Base-by-base conservation (phyloP, 495 filamentous ascomycete species). In the Clohesyomyces aquaticus region DNA sequence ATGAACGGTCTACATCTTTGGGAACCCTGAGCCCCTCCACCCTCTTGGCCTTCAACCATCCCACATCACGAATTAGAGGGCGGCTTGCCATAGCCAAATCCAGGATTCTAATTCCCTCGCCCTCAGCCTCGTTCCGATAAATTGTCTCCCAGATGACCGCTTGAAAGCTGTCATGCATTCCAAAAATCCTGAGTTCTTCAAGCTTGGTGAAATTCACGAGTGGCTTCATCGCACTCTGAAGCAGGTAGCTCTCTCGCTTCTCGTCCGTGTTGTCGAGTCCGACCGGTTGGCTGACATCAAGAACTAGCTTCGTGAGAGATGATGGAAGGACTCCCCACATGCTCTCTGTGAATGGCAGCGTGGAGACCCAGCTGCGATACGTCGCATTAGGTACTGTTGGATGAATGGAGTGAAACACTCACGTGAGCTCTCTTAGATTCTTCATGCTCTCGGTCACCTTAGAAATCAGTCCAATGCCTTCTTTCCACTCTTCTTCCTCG, bases 71-170 rank as follows among this genome's bases (percentile, higher is more conserved):
- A 25, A 65, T 45, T 18, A 66, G 28, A 22, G 64, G 64, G 10
- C 22, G 27, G 3, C 12, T 9, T 3, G 48, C 50, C 64, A 67
- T 67, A 1, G n/a, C 16, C 4, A 67, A 42, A 1, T 67, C 64
- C 28, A 67, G 58, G 11, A 62, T 23, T 6, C 50, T 10, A 57
- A 67, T 62, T 1, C n/a, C 42, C 16, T 50, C 46, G 27, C 29
- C 26, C 4, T 65, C 61, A 12, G 51, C 23, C 3, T 51, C 21
- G 53, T 54, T 63, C 3, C 59, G 59, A n/a, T 21, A 68, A 21
- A 68, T 47, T 8, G 65, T 59, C 38, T 68, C 65, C 65, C 65
- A 68, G 41, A 68, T 55, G 35, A 59, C 55, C 2, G 59, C 54
- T 47, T 68, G 65, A 48, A 45, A 63, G 1, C 59, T 42, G n/a